These are phyloP conservation scores for Bauhinia variegata DNA, from an alignment of 306 rosid species.

Conservation along the genomic window DNA sequence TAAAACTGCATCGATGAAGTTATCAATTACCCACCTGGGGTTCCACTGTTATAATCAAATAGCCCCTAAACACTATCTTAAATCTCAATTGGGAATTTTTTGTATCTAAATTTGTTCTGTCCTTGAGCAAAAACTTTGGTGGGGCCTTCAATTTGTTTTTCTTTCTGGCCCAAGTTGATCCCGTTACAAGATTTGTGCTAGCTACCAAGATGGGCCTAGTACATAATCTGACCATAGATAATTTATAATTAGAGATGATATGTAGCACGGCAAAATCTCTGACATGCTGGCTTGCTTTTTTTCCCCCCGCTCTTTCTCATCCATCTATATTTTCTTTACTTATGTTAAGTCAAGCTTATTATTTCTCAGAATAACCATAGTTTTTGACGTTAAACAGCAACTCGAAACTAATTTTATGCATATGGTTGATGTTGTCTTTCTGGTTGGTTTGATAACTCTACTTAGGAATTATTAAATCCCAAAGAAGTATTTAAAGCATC, in stretches of 20 bases:
- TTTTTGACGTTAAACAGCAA: not conserved
- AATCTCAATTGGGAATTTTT: not conserved
- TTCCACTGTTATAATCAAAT: not conserved
- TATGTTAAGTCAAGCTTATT: not conserved
- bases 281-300: not conserved
- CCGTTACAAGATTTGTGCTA: not conserved
- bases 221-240: not conserved
- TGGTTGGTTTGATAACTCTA: constrained; percentile 1
- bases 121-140: constrained; percentile 1
- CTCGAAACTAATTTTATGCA: not conserved
- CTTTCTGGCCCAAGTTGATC: not conserved
- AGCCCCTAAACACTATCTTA: not conserved
- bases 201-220: not conserved
- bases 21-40: not conserved
- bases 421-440: constrained; percentile 1
- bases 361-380: not conserved
- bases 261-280: not conserved
- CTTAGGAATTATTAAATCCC: constrained; percentile 24
- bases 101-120: not conserved
- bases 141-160: not conserved
- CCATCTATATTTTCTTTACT: not conserved
- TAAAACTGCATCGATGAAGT: not conserved
- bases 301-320: not conserved
- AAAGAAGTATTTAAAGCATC: constrained; percentile 4
- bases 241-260: not conserved